Base-by-base conservation (phyloP, 2,329 filamentous ascomycete genomes). In the Apiospora pterosperma region DNA sequence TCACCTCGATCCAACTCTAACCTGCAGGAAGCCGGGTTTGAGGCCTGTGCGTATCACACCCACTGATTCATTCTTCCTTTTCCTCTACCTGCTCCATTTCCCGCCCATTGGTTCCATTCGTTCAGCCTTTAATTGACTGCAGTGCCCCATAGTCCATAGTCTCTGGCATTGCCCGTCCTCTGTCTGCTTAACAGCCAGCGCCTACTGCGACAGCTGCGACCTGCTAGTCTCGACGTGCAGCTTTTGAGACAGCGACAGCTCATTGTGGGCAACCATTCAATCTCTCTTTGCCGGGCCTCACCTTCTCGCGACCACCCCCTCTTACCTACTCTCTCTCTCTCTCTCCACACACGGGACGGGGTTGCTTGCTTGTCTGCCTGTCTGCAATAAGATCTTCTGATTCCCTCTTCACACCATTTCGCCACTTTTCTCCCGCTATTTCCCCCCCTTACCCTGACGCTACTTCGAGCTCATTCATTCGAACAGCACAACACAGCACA, bases 371-470 rank as follows among this genome's bases (percentile, higher is more conserved):
- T 62, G 38, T 41, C 60, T 63, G 38, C 60, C 60, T 63, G 44
- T 59, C 39, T 67, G 73, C 73, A 74, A 76, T 76, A 76, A 76
- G 74, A 76, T 72, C 71, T 69, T 65, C 36, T 63, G 62, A 69
- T 68, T 71, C 72, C 74, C 74, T 67, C 69, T 65, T 65, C 61
- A 67, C 65, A 67, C 67, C 68, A 38, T 62, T 70, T 73, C 71
- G 69, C 73, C 73, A 71, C 73, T 73, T 74, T 74, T 72, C 69
- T 69, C 62, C 63, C 68, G 69, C 67, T 67, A 16, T 41, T 31
- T 68, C 69, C 65, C 62, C 60, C 65, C 64, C 65, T 67, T 62
- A 61, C 64, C 62, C 48, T 55, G 58, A 48, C 44, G 34, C 62
- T 25, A 63, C 34, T 65, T 64, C 63, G 64, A 66, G 61, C 52